A percentile compares a stretch with the other conserved stretches of the same genome.
phyloP scores from a whole-genome alignment of 495 filamentous ascomycete species.

The Daldinia childiae region DNA sequence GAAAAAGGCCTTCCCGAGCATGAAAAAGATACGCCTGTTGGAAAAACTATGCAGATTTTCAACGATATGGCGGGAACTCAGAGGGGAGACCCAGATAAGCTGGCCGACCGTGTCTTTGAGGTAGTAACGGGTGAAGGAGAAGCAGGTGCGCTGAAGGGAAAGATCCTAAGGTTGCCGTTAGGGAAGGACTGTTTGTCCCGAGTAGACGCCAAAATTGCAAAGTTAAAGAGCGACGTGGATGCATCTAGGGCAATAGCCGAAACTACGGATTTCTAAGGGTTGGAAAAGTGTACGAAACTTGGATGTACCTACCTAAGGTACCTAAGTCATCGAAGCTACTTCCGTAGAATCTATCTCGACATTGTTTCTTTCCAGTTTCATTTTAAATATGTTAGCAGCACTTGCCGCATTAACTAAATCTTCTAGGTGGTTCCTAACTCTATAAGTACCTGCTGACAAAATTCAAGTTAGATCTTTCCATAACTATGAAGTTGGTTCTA shows the following conservation, averaged over 20 bases:
- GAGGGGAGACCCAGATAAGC: background rate
- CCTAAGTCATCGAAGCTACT: no score
- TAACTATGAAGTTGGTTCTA: no score
- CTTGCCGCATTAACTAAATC: no score
- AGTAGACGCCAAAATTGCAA: background rate
- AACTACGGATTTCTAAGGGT: background rate
- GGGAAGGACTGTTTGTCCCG: background rate
- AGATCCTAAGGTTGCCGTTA: conserved; percentile 1
- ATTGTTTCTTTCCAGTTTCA: no score
- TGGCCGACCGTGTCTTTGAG: background rate
- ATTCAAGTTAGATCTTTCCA: no score
- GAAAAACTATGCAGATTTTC: background rate
- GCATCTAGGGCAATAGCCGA: background rate
- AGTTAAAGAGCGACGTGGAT: background rate
- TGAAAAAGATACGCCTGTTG: background rate
- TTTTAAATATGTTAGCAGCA: no score
- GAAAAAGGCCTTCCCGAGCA: conserved; percentile 2
- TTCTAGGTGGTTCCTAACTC: no score
- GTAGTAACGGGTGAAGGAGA: background rate
- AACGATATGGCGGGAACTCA: background rate
- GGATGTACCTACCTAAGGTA: no score
- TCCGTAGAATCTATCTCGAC: no score
- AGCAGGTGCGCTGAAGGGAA: background rate
- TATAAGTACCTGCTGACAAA: no score
- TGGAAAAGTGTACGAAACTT: no score